Conservation (phyloP, 2,329 filamentous ascomycete species). For the Fusarium mexicanum region DNA sequence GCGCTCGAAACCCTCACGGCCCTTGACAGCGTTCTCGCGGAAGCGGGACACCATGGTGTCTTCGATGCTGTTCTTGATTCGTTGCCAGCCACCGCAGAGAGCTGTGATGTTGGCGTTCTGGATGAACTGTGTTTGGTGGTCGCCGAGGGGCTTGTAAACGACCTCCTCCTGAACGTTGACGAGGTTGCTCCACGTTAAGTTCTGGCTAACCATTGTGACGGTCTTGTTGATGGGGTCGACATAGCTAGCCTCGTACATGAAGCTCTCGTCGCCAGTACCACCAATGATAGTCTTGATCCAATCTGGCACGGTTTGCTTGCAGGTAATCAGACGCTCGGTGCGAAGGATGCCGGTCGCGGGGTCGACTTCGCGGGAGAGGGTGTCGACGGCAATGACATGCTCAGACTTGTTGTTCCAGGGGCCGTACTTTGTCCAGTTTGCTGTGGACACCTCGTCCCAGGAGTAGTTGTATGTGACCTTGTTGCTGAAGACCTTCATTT, state of each 20-base stretch:
- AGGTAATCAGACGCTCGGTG: constrained; percentile 70
- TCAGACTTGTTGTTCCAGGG: constrained; percentile 99
- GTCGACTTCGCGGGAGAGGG: constrained; percentile 75
- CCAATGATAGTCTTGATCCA: constrained; percentile 86
- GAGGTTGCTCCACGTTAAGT: constrained; percentile 91
- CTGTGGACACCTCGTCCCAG: constrained; percentile 96
- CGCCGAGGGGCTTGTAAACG: constrained; percentile 73
- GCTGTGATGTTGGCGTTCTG: constrained; percentile 95
- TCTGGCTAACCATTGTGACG: constrained; percentile 96
- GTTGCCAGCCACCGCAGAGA: constrained; percentile 95
- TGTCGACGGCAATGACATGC: constrained; percentile 96
- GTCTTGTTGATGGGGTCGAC: constrained; percentile 85
- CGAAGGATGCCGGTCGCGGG: constrained; percentile 67
- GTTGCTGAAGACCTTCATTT: constrained; percentile 96
- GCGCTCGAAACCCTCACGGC: constrained; percentile 92
- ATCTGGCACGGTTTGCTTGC: constrained; percentile 73
- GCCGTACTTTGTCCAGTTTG: constrained; percentile 99
- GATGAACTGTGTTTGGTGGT: constrained; percentile 78
- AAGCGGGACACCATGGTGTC: constrained; percentile 90
- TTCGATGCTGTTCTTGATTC: constrained; percentile 95
- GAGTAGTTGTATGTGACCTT: constrained; percentile 94
- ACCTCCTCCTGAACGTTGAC: constrained; percentile 94
- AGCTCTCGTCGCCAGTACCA: constrained; percentile 76
- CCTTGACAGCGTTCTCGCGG: constrained; percentile 88
- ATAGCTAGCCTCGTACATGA: constrained; percentile 95